Conservation (phyloP, 1,139 yeast genomes). For the Yamadazyma jaroonii region DNA sequence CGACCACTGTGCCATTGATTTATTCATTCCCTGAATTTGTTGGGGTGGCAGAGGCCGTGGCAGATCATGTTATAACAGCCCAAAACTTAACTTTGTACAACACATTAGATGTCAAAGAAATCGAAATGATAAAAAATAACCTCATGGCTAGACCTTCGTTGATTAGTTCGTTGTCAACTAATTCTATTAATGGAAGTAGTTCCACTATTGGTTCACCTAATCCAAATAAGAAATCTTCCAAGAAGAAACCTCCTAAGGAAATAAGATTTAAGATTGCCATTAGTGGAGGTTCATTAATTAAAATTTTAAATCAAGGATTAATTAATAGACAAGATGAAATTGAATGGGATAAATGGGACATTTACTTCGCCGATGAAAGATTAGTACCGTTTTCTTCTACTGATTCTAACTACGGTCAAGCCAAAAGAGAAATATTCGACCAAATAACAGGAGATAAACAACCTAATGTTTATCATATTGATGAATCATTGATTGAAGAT, state of each 20-base stretch:
- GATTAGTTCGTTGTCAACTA: slow-evolving; percentile 14
- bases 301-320: slow-evolving; percentile 82
- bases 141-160: slow-evolving; percentile 19
- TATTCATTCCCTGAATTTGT: slow-evolving; percentile 86
- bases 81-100: slow-evolving; percentile 69
- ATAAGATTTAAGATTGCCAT: slow-evolving; percentile 85
- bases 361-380: slow-evolving; percentile 95
- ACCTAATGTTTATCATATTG: slow-evolving; percentile 81
- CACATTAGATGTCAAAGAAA: slow-evolving; percentile 39
- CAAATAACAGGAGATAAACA: slow-evolving; percentile 47
- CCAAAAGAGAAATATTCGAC: slow-evolving; percentile 80
- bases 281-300: slow-evolving; percentile 88
- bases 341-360: slow-evolving; percentile 94
- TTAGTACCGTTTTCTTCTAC: slow-evolving; percentile 81
- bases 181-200: slow-evolving; percentile 8
- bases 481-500: slow-evolving; percentile 71
- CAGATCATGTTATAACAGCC: slow-evolving; percentile 78
- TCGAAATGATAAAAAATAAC: slow-evolving; percentile 21
- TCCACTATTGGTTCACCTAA: slow-evolving; percentile 9
- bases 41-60: slow-evolving; percentile 94
- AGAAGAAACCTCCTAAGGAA: slow-evolving; percentile 48
- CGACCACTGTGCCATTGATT: slow-evolving; percentile 88
- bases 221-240: slow-evolving; percentile 26
- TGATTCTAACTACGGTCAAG: slow-evolving; percentile 88
- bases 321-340: slow-evolving; percentile 65